phyloP scores from a whole-genome alignment of 371 early-diverging fungal genomes.

The Syncephalis plumigaleata region DNA sequence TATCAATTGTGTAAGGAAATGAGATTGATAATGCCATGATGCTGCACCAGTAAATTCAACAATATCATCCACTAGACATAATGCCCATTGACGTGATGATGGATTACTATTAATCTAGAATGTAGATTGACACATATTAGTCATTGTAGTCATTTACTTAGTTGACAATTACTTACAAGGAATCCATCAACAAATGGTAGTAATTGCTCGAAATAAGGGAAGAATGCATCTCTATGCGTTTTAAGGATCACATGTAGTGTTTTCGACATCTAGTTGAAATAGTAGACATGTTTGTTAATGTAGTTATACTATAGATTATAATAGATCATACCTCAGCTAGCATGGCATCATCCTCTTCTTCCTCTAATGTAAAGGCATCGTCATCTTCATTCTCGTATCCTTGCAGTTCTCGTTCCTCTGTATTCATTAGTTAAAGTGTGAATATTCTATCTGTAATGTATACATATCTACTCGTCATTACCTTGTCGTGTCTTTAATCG shows the following conservation, averaged over 20 bases:
- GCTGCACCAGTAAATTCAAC: constrained; percentile 73
- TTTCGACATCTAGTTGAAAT: constrained; percentile 23
- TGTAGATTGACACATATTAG: too few relatives aligned
- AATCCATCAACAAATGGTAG: constrained; percentile 31
- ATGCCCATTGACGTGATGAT: constrained; percentile 71
- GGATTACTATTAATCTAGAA: constrained; percentile 41
- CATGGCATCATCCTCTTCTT: constrained; percentile 62
- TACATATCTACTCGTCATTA: too few relatives aligned
- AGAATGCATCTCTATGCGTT: constrained; percentile 44
- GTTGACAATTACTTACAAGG: background rate
- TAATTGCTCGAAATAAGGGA: constrained; percentile 61
- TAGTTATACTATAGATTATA: too few relatives aligned
- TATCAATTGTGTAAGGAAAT: constrained; percentile 50
- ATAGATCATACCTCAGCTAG: constrained; percentile 27
- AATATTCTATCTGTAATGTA: too few relatives aligned
- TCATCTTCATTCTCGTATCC: constrained; percentile 86
- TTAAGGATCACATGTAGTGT: constrained; percentile 57
- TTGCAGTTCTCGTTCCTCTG: background rate
- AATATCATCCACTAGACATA: constrained; percentile 79
- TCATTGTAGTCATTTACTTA: too few relatives aligned
- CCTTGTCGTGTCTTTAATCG: constrained; percentile 52
- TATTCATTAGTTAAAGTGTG: too few relatives aligned
- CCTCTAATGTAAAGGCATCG: constrained; percentile 60
- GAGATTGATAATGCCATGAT: constrained; percentile 47
- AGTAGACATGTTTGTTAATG: too few relatives aligned